phyloP scores from a whole-genome alignment of 208 protist genomes.

The Strigomonas oncopelti region DNA sequence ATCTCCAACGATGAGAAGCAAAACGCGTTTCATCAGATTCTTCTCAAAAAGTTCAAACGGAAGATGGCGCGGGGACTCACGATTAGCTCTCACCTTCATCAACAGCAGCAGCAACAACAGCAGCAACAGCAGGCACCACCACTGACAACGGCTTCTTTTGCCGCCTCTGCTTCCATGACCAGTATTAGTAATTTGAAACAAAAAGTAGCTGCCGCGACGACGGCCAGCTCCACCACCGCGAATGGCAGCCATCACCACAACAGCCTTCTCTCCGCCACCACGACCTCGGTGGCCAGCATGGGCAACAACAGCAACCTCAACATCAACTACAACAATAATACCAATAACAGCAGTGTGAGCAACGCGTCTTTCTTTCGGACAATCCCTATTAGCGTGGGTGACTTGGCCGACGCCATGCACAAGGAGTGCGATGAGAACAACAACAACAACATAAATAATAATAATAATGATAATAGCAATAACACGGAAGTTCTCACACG shows the following conservation, averaged over 20 bases:
- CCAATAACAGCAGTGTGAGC: too few species aligned
- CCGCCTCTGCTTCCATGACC: too few species aligned
- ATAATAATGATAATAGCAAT: background rate
- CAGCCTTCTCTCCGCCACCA: too few species aligned
- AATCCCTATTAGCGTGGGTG: background rate
- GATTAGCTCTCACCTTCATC: background rate
- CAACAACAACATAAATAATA: background rate
- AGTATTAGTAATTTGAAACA: too few species aligned
- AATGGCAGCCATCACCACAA: too few species aligned
- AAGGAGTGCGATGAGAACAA: background rate
- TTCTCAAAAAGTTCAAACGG: constrained; percentile 15
- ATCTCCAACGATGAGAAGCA: background rate
- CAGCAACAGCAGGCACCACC: too few species aligned
- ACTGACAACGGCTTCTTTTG: too few species aligned
- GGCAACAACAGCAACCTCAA: too few species aligned
- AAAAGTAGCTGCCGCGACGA: too few species aligned
- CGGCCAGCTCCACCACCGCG: too few species aligned
- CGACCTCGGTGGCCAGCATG: too few species aligned
- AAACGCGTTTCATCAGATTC: background rate
- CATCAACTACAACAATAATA: too few species aligned
- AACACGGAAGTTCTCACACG: background rate
- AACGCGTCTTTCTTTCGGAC: background rate
- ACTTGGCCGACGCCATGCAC: background rate
- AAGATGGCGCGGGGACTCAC: constrained; percentile 5
- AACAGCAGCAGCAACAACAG: background rate